Evolutionary conservation across 2,329 filamentous ascomycete species (phyloP), one percentile per base, ranked within the genome.

Genomic region (Hymenotorrendiella dingleyae): DNA sequence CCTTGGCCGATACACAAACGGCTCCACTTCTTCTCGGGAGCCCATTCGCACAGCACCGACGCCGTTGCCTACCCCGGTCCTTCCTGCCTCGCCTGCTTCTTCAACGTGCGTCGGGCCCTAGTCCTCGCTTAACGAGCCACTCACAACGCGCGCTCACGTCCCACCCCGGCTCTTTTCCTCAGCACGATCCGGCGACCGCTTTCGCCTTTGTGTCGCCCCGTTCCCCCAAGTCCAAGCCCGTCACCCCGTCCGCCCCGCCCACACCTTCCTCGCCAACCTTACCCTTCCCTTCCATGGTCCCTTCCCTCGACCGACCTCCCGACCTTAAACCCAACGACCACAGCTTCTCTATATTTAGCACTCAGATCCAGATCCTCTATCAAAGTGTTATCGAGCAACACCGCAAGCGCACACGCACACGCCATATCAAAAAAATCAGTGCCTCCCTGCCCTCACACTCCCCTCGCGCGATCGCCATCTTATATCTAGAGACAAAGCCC

Each of bases 321-420:
- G 17, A 32, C 30, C 37, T 22, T 23, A 29, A 20, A 27, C 33
- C 26, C 43, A 38, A 43, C 45, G 39, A 40, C 42, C 45, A 42
- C 45, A 46, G 26, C 45, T 36, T 52, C 54, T 55, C 50, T 55
- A 55, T 56, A 56, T 56, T 56, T 54, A 55, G 52, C 54, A 56
- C 52, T 52, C 19, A 32, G 17, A 26, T 33, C 45, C 36, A n/a
- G 16, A 51, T 51, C 48, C 48, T 53, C 52, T 53, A 56, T 56
- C 53, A 47, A 48, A 54, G 48, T 55, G 54, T 55, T 51, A 45
- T 43, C 36, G 48, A 21, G 36, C 33, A 36, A 26, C 46, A 42
- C 42, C 39, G 34, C n/a, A n/a, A n/a, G n/a, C n/a, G n/a, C n/a
- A n/a, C n/a, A n/a, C n/a, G n/a, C n/a, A n/a, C n/a, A n/a, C n/a